Base-by-base conservation (phyloP, 345 rosid species). In the Salix suchowensis region DNA sequence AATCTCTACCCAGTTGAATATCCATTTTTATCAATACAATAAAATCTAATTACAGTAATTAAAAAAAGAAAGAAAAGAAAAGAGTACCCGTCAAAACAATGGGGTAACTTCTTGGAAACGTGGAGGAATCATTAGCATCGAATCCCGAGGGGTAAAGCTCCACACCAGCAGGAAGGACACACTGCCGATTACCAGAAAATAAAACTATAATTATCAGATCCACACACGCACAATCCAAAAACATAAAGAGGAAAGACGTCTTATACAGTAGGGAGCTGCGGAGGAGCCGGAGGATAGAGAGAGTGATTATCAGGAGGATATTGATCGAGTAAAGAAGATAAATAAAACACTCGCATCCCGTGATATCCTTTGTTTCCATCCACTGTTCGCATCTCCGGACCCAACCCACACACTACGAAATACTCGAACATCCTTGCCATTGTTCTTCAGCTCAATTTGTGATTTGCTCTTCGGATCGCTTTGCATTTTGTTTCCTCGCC, bases 151-250 rank as follows among this genome's bases (percentile, higher is more conserved):
- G 64, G 77, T 85, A 87, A 60, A 94, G 81, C 86, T 77, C 88
- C 67, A 94, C 96, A 2, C 99, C 99, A 73, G 97, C 99, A 11
- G 98, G 99, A 72, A 94, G 87, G 46, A 94, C 97, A 78, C 98
- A 94, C 98, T 96, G 89, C 68, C 39, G 70, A 50, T 39, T 21
- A 36, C 30, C 4, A 66, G 28, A 32, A 69, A 64, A 4, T 76
- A 72, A 5, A 66, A 67, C 34, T 16, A 36, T n/a, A 37, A 37
- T 14, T 11, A 15, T 71, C 77, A 70, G 71, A 76, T 61, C 60
- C 30, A 39, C 7, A 54, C 48, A 36, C 68, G 44, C 26, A 13
- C 60, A 44, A 2, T 46, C 37, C 37, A 36, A 36, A 36, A 36
- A 78, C 50, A 37, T 5, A 18, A 71, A 28, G 48, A 48, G n/a